Evolutionary conservation across 306 rosid genomes (phyloP).

Genomic region (Cucurbita argyrosperma): DNA sequence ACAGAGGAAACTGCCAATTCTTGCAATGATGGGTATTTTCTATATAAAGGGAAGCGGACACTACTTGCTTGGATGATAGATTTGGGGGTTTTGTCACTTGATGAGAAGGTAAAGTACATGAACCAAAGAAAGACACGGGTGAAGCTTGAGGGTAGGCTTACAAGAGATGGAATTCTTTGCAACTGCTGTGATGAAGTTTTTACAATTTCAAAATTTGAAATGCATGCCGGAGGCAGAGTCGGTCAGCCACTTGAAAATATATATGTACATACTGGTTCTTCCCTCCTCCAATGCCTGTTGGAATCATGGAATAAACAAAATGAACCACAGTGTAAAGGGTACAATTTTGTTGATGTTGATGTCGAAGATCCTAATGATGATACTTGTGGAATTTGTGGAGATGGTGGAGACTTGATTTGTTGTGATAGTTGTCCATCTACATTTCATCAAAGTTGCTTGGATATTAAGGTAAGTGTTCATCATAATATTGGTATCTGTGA

Average conservation of each 20-base stretch:
- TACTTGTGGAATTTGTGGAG: slow-evolving; percentile 92
- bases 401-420: slow-evolving; percentile 90
- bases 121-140: slow-evolving; percentile 21
- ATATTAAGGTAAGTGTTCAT: slow-evolving; percentile 40
- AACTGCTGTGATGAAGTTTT: slow-evolving; percentile 54
- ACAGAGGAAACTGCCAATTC: slow-evolving; percentile 47
- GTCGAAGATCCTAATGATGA: slow-evolving; percentile 93
- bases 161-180: slow-evolving; percentile 70
- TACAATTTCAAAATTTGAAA: slow-evolving; percentile 47
- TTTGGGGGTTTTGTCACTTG: slow-evolving; percentile 47
- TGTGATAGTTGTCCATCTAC: slow-evolving; percentile 97
- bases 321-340: slow-evolving; percentile 44
- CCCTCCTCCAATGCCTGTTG: slow-evolving; percentile 74
- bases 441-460: slow-evolving; percentile 83
- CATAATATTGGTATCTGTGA: neutral
- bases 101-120: slow-evolving; percentile 52
- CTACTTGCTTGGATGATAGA: slow-evolving; percentile 85
- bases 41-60: slow-evolving; percentile 70
- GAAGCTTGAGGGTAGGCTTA: slow-evolving; percentile 45
- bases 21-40: slow-evolving; percentile 52
- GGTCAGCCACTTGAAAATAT: slow-evolving; percentile 48
- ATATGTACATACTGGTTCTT: slow-evolving; percentile 38
- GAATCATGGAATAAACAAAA: slow-evolving; percentile 83
- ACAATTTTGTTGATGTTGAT: slow-evolving; percentile 52
- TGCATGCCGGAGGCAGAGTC: slow-evolving; percentile 51